Evolutionary conservation across 257 asterid species (phyloP).

Genomic region (Petunia axillaris): DNA sequence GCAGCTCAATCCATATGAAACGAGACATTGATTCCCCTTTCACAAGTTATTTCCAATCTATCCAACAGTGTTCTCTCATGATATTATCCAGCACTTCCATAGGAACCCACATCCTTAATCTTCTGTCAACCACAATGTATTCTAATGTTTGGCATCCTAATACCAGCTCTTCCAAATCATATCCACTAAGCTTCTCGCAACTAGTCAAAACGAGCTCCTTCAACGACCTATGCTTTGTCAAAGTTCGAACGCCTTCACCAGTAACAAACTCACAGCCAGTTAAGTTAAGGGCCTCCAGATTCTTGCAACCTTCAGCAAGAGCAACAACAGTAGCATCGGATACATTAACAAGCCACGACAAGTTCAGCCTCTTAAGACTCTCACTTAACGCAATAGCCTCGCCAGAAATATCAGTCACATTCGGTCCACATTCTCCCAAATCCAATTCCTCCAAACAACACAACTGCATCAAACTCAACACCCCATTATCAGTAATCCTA

Average conservation of each 20-base stretch:
- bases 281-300: constrained; percentile 32
- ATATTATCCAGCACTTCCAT: constrained; percentile 28
- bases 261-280: constrained; percentile 36
- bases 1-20: not conserved
- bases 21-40: not conserved
- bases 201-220: constrained; percentile 32
- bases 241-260: constrained; percentile 32
- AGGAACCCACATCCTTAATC: constrained; percentile 35
- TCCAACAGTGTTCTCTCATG: constrained; percentile 24
- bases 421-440: constrained; percentile 37
- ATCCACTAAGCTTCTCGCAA: constrained; percentile 13
- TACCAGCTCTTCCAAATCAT: constrained; percentile 40
- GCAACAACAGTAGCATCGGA: constrained; percentile 33
- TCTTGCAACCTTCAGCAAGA: constrained; percentile 34
- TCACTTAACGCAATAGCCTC: constrained; percentile 23
- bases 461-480: constrained; percentile 33
- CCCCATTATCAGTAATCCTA: constrained; percentile 33
- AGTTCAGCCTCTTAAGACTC: constrained; percentile 34
- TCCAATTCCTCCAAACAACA: constrained; percentile 34
- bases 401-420: constrained; percentile 31
- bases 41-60: constrained; percentile 32
- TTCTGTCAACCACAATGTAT: constrained; percentile 30
- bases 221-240: constrained; percentile 30
- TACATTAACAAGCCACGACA: constrained; percentile 38
- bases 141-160: constrained; percentile 34